A percentile compares a stretch with the other conserved stretches of the same genome.
Evolutionary conservation across 2,329 filamentous ascomycete species (phyloP).

Genomic region (Byssoonygena ceratinophila): DNA sequence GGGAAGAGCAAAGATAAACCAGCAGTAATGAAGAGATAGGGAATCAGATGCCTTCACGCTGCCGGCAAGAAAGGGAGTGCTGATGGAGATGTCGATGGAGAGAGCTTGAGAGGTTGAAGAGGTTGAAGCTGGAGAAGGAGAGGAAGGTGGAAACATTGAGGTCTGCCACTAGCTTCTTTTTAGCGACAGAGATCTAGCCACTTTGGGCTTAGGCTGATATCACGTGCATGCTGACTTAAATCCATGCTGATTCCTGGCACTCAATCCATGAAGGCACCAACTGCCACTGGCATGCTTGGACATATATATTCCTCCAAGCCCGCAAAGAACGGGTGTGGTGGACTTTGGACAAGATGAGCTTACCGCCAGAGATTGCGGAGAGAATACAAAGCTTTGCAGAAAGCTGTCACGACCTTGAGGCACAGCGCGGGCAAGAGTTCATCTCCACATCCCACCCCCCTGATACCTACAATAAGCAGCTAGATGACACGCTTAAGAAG

Average conservation of each 20-base stretch:
- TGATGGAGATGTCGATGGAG: constrained; percentile 9
- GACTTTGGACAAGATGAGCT: constrained; percentile 5
- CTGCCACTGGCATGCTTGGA: too few relatives aligned
- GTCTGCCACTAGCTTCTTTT: constrained; percentile 11
- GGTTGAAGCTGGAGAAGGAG: constrained; percentile 13
- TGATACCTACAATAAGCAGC: constrained; percentile 28
- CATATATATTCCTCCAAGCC: too few relatives aligned
- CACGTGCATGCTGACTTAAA: constrained; percentile 11
- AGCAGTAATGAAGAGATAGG: constrained; percentile 6
- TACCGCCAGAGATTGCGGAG: constrained; percentile 11
- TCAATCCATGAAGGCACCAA: too few relatives aligned
- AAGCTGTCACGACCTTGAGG: constrained; percentile 28
- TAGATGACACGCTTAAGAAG: constrained; percentile 58
- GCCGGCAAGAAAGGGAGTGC: constrained; percentile 7
- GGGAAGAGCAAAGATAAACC: not conserved
- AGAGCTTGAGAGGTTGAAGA: constrained; percentile 9
- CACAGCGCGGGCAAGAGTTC: constrained; percentile 24
- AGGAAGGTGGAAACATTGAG: constrained; percentile 11
- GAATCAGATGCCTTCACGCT: not conserved
- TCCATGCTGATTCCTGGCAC: too few relatives aligned
- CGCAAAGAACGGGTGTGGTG: not conserved
- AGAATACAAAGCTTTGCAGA: constrained; percentile 23
- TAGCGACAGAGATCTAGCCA: constrained; percentile 5
- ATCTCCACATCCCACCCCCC: constrained; percentile 23
- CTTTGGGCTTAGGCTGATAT: constrained; percentile 3